Evolutionary conservation across 2,329 filamentous ascomycete species (phyloP), one percentile per base, ranked within the genome.

Genomic region (Ophiostoma ulmi): DNA sequence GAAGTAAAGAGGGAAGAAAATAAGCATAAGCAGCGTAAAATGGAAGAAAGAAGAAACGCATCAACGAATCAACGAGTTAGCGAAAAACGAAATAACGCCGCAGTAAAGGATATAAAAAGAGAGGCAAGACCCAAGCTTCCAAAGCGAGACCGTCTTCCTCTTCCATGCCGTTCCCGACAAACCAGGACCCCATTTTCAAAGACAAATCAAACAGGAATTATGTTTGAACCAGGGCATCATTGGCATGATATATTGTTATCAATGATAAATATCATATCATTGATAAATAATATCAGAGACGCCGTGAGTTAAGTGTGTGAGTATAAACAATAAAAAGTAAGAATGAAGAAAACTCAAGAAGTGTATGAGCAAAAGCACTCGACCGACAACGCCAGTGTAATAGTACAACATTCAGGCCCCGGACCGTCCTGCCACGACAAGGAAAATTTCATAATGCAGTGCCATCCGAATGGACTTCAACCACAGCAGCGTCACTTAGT

Each of bases 171-270:
- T 39, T 65, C 63, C 63, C 20, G 63, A 65, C 63, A 38, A 22
- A 22, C 36, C 44, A 38, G 44, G 67, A 38, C 69, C 63, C 61
- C 69, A 66, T 70, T 65, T 70, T 70, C 35, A 70, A 20, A 41
- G 35, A 55, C 64, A 70, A 70, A 8, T 6, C 13, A 66, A 58
- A 14, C 36, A 67, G 20, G n/a, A n/a, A 26, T 31, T 13, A 58
- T 41, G 14, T 48, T 64, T 35, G 44, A 64, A 65, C 58, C 63
- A 65, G 35, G 55, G 48, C 55, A 36, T 61, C 52, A 35, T 14
- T 38, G 17, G 26, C 41, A 20, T 22, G 52, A 22, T 14, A 48
- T 48, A 17, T 48, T 48, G 44, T 20, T 17, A 20, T 20, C 3
- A 58, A 58, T 6, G 44, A 48, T 48, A 14, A 17, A 20, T 26